phyloP scores from a whole-genome alignment of 176 grass and related monocot species.

The Panicum miliaceum region DNA sequence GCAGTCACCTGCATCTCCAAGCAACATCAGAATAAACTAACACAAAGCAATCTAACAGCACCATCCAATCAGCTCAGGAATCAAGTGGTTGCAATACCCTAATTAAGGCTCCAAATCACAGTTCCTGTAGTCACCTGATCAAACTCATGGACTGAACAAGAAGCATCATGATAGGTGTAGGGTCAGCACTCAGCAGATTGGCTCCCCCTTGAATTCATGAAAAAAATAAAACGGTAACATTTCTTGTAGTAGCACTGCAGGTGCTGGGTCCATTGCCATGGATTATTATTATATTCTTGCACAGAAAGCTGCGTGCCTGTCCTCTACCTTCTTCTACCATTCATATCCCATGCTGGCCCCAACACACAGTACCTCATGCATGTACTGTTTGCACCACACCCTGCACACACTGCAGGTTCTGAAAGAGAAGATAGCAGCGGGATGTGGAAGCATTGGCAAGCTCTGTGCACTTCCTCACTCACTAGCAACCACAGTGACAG shows the following conservation, averaged over 20 bases:
- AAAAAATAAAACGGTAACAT: background rate
- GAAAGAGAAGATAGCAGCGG: conserved; percentile 30
- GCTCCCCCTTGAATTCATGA: background rate
- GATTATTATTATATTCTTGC: conserved; percentile 11
- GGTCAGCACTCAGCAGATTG: background rate
- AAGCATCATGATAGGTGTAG: conserved; percentile 27
- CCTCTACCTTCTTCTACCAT: conserved; percentile 26
- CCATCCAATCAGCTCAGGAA: background rate
- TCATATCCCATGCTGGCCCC: background rate
- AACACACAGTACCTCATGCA: conserved; percentile 27
- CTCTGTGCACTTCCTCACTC: conserved; percentile 11
- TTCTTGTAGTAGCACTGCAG: background rate
- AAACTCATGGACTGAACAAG: background rate
- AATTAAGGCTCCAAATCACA: background rate
- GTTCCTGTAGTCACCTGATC: background rate
- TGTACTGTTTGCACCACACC: conserved; percentile 32
- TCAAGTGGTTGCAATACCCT: background rate
- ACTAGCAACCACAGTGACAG: background rate
- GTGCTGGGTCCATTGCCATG: background rate
- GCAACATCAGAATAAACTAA: conserved; percentile 12
- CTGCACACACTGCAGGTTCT: conserved; percentile 41
- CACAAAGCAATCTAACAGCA: conserved; percentile 12
- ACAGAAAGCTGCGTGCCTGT: conserved; percentile 33
- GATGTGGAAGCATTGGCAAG: conserved; percentile 37
- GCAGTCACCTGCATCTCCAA: conserved; percentile 30